These are phyloP conservation scores for Fremontodendron californicum DNA, from an alignment of 345 rosid species.

Conservation along the genomic window DNA sequence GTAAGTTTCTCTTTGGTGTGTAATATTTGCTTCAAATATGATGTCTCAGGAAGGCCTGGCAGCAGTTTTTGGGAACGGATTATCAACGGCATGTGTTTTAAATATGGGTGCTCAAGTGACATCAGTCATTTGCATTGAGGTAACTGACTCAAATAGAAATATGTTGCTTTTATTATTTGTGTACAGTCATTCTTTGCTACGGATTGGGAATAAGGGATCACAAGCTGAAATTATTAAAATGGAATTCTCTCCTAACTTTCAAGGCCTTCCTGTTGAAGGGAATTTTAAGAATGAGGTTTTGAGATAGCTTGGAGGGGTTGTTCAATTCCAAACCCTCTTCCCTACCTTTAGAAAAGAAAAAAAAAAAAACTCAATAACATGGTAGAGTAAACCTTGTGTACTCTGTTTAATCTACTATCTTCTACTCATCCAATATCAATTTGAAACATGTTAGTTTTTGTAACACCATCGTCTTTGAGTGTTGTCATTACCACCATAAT, in stretches of 20 bases:
- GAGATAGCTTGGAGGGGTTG: background rate
- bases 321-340: background rate
- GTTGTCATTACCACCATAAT: background rate
- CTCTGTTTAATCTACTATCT: background rate
- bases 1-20: background rate
- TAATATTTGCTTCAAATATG: slow-evolving; percentile 3
- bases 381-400: background rate
- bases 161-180: background rate
- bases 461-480: background rate
- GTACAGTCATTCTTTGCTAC: background rate
- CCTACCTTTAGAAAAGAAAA: background rate
- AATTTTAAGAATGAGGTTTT: background rate
- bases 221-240: background rate
- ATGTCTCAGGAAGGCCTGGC: slow-evolving; percentile 77
- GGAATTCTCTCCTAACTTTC: background rate
- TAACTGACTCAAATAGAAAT: slow-evolving; percentile 20
- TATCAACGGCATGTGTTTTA: slow-evolving; percentile 86
- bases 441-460: background rate
- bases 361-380: background rate
- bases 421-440: background rate
- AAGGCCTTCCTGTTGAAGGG: background rate
- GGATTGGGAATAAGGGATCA: background rate
- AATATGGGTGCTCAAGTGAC: slow-evolving; percentile 89
- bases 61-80: slow-evolving; percentile 89
- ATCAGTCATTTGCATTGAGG: slow-evolving; percentile 86